Evolutionary conservation across 176 grass and related monocot genomes (phyloP).

Genomic region (Hordeum marinum): DNA sequence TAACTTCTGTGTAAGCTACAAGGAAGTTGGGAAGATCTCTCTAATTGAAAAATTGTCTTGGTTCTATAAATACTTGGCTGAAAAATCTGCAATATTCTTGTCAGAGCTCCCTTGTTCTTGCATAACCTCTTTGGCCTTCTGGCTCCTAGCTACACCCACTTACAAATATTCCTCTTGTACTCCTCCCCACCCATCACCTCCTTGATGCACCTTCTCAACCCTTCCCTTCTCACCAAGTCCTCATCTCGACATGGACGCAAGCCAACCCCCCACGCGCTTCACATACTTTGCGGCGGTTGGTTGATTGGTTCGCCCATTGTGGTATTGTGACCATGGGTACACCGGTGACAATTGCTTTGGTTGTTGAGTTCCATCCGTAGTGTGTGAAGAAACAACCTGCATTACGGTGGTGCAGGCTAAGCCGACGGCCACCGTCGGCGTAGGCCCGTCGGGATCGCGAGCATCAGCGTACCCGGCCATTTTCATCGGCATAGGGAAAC

Average conservation of each 20-base stretch:
- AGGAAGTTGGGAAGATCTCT: no score
- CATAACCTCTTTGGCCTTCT: background rate
- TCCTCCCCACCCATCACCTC: background rate
- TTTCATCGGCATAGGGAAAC: no score
- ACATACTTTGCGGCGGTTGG: no score
- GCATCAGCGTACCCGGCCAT: no score
- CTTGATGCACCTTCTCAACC: no score
- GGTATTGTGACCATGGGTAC: no score
- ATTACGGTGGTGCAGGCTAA: background rate
- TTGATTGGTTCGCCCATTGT: no score
- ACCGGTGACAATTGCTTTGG: background rate
- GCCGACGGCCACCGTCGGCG: no score
- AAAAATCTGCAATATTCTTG: background rate
- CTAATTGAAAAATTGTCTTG: background rate
- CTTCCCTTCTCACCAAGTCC: no score
- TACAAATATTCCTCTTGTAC: background rate
- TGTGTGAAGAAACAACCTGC: slow-evolving; percentile 36
- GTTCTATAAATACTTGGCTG: background rate
- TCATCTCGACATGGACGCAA: no score
- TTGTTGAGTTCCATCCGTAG: slow-evolving; percentile 44
- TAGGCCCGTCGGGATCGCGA: no score
- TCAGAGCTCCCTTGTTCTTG: background rate
- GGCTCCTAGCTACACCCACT: background rate
- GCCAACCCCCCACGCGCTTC: rapidly evolving
- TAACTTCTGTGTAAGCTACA: no score